phyloP scores from a whole-genome alignment of 768 basidiomycete species.

The Pulveroboletus ravenelii region DNA sequence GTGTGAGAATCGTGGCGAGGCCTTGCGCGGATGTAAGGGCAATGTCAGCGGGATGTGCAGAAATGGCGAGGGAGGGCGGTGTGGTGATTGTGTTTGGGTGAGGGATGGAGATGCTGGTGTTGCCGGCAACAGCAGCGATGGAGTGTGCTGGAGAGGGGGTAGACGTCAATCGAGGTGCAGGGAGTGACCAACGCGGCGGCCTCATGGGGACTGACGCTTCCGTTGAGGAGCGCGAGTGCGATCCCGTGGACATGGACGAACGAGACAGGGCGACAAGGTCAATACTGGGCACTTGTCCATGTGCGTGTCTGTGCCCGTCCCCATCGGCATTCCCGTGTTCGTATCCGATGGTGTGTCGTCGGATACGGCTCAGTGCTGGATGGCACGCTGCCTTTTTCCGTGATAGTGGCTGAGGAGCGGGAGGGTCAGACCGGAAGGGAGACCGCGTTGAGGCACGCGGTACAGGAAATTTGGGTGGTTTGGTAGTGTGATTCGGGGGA shows the following conservation, averaged over 20 bases:
- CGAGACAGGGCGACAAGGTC: slow-evolving; percentile 19
- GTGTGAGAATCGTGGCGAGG: slow-evolving; percentile 29
- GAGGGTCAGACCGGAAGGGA: slow-evolving; percentile 15
- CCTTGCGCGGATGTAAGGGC: slow-evolving; percentile 22
- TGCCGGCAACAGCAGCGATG: not conserved
- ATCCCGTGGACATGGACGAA: slow-evolving; percentile 9
- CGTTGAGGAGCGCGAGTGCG: slow-evolving; percentile 10
- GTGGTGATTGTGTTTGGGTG: no score
- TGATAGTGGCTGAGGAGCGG: not conserved
- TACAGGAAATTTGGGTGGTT: slow-evolving; percentile 11
- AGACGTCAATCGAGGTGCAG: slow-evolving; percentile 2
- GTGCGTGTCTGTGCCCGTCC: not conserved
- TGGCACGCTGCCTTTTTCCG: slow-evolving; percentile 4
- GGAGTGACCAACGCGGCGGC: slow-evolving; percentile 18
- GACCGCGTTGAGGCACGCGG: slow-evolving; percentile 17
- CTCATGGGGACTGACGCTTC: not conserved
- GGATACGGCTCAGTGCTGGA: slow-evolving; percentile 10
- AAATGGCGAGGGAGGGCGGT: not conserved
- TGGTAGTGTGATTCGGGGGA: not conserved
- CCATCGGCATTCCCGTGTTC: not conserved
- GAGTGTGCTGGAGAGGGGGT: slow-evolving; percentile 9
- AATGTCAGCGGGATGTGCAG: slow-evolving; percentile 2
- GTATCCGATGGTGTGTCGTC: slow-evolving; percentile 14
- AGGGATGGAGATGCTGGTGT: not conserved
- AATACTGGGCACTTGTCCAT: slow-evolving; percentile 14